Base-by-base conservation (phyloP, 129 eudicot species). In the Flaveria bidentis region DNA sequence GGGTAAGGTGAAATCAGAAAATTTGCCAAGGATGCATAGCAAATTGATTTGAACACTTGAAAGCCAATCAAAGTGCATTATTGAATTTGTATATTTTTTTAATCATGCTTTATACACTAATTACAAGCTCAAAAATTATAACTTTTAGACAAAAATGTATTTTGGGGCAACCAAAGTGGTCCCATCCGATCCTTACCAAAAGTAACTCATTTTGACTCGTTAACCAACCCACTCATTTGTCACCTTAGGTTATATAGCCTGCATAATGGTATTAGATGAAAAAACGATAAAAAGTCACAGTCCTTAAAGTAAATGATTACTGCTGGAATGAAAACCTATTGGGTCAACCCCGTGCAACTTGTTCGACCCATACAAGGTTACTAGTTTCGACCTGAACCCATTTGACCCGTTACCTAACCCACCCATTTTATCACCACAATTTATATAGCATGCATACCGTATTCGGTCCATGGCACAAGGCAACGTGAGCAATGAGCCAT, bases 401-500 rank as follows among this genome's bases (percentile, higher is more conserved):
- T 20, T 28, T 62, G 12, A 62, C 44, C 69, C 69, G 3, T 63
- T 30, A 63, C 23, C 12, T 20, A 63, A 30, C 45, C 45, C 46
- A 63, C 23, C n/a, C 15, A 51, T 36, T 52, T 26, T 51, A 6
- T 7, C 25, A 47, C 36, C 45, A 14, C 5, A 49, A 18, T 70
- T 46, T 10, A 7, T 49, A 25, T 50, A 71, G 33, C 61, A 61
- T 26, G 20, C 60, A 46, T 26, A 82, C 85, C 82, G 12, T 71
- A 55, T 49, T 75, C 73, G 22, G 86, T 71, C 89, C 86, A 85
- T 9, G 79, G 76, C 44, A 85, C 71, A 17, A 85, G 84, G 75
- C 89, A 85, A n/a, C 86, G 85, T 0, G 89, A 85, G 77, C 89
- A 85, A 79, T 85, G 89, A 56, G 89, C 89, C 83, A 85, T 79